A percentile compares a stretch with the other conserved stretches of the same genome.
phyloP scores from a whole-genome alignment of 2,329 filamentous ascomycete genomes.

The Xylaria sp. region DNA sequence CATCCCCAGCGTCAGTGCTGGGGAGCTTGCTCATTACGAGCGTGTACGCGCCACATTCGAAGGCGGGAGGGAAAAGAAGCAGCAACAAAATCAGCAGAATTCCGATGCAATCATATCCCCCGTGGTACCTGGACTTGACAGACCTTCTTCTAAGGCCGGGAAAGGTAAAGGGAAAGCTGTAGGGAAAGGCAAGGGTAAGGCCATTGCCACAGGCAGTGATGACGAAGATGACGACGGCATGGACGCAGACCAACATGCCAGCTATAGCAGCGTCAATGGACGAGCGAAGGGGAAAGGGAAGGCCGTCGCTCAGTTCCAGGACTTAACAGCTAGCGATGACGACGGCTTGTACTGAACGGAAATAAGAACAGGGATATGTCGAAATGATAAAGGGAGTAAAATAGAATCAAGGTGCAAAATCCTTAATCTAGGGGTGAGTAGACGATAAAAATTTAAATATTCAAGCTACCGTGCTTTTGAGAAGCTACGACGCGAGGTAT shows the following conservation, averaged over 20 bases:
- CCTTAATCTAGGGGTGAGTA: background rate
- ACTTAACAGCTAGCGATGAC: slow-evolving; percentile 61
- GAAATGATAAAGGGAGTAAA: background rate
- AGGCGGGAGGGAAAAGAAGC: slow-evolving; percentile 57
- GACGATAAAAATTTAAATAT: background rate
- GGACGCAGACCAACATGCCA: slow-evolving; percentile 37
- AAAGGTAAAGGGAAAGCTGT: slow-evolving; percentile 46
- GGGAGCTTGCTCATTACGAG: slow-evolving; percentile 92
- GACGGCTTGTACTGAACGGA: slow-evolving; percentile 59
- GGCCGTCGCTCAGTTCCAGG: slow-evolving; percentile 56
- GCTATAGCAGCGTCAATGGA: slow-evolving; percentile 36
- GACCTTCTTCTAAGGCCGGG: slow-evolving; percentile 13
- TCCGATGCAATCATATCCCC: slow-evolving; percentile 13
- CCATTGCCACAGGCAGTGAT: slow-evolving; percentile 41
- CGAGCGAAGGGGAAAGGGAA: slow-evolving; percentile 62
- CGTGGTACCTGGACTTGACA: slow-evolving; percentile 23
- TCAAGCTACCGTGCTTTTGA: no score
- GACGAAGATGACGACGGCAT: slow-evolving; percentile 42
- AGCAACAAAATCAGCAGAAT: slow-evolving; percentile 46
- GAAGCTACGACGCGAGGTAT: background rate
- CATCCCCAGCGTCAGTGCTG: slow-evolving; percentile 90
- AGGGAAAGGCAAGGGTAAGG: slow-evolving; percentile 48
- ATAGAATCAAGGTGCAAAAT: background rate
- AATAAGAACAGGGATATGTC: background rate
- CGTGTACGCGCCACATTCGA: slow-evolving; percentile 84